Evolutionary conservation across 75 land plant species (phyloP).

Genomic region (Selaginella tamariscina): DNA sequence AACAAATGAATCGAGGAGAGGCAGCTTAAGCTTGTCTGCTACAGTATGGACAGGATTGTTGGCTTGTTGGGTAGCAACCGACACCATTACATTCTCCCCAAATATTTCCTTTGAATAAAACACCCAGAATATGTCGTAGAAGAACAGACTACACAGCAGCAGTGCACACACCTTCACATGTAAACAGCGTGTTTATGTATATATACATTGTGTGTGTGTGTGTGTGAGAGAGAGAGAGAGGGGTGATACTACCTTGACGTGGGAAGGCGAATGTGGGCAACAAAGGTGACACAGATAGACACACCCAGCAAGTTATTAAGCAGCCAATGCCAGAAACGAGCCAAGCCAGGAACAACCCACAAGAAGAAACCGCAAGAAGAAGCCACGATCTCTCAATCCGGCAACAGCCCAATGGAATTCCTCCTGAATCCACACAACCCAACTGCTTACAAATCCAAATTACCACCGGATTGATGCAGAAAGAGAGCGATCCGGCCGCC

Average conservation of each 20-base stretch:
- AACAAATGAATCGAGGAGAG: slow-evolving; percentile 49
- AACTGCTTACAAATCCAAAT: slow-evolving; percentile 28
- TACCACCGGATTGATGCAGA: slow-evolving; percentile 60
- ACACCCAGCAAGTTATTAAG: slow-evolving; percentile 83
- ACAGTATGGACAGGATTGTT: slow-evolving; percentile 84
- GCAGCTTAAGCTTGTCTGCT: slow-evolving; percentile 66
- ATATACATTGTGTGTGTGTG: too few species aligned
- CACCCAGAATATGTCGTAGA: slow-evolving; percentile 96
- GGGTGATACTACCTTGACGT: too few species aligned
- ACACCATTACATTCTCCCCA: slow-evolving; percentile 97
- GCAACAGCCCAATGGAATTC: slow-evolving; percentile 53
- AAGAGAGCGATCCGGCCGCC: slow-evolving; percentile 57
- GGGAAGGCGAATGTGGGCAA: slow-evolving; percentile 85
- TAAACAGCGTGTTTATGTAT: too few species aligned
- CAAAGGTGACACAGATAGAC: slow-evolving; percentile 79
- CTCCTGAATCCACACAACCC: slow-evolving; percentile 45
- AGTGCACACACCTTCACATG: slow-evolving; percentile 75
- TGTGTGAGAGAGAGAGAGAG: too few species aligned
- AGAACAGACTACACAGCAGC: slow-evolving; percentile 72
- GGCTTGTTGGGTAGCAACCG: slow-evolving; percentile 91
- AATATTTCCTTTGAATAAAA: slow-evolving; percentile 85
- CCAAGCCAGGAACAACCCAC: slow-evolving; percentile 45
- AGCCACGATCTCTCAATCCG: slow-evolving; percentile 44
- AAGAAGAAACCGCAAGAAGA: slow-evolving; percentile 32
- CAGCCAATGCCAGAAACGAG: slow-evolving; percentile 83